phyloP scores from a whole-genome alignment of 495 filamentous ascomycete species.

The Neurospora sp. region DNA sequence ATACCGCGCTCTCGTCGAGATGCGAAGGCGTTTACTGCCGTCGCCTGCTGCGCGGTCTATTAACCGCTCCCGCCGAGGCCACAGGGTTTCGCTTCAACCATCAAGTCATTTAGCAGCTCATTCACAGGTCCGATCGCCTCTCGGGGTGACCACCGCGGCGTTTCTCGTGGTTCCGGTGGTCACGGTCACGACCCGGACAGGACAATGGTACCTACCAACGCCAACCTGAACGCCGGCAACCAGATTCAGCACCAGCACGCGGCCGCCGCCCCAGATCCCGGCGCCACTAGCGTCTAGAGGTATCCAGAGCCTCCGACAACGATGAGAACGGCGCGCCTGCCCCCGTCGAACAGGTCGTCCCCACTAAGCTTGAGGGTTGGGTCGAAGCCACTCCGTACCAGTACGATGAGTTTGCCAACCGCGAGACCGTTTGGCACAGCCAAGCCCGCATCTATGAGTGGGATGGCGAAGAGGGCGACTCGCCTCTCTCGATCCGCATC shows the following conservation, averaged over 20 bases:
- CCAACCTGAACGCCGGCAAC: not conserved
- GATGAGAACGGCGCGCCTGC: not conserved
- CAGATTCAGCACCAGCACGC: not conserved
- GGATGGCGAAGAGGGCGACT: conserved; percentile 73
- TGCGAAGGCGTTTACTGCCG: not conserved
- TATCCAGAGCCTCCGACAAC: not conserved
- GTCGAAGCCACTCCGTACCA: conserved; percentile 41
- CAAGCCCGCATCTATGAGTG: conserved; percentile 68
- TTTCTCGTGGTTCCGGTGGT: not conserved
- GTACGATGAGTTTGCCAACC: conserved; percentile 38
- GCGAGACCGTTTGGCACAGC: conserved; percentile 20
- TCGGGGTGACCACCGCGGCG: not conserved
- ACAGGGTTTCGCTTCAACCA: not conserved
- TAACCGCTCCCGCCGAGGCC: conserved; percentile 6
- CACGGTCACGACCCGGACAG: not conserved
- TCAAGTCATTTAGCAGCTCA: not conserved
- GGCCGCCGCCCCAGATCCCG: not conserved
- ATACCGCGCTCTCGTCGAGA: not conserved
- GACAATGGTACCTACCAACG: not conserved
- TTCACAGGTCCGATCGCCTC: not conserved
- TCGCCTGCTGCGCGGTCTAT: not conserved
- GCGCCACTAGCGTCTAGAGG: not conserved
- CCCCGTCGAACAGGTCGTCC: no score
- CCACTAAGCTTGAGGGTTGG: no score
- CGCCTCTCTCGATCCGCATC: not conserved